A percentile compares a stretch with the other conserved stretches of the same genome.
phyloP scores from a whole-genome alignment of 192 early-diverging fungal genomes.

The Coemansia sp. region DNA sequence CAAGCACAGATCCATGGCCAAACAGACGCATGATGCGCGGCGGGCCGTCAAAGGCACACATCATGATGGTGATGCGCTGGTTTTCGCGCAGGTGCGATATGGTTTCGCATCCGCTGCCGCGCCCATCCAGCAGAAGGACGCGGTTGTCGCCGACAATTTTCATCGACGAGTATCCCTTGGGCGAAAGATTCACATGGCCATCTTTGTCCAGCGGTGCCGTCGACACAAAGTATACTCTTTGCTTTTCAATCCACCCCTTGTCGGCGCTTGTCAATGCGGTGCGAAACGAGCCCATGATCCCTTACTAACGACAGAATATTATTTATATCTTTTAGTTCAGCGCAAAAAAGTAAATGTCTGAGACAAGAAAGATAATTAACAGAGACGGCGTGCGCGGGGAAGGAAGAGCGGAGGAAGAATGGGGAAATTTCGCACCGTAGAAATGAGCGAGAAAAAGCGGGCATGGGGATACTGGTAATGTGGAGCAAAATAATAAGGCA shows the following conservation, averaged over 20 bases:
- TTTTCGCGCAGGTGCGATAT: constrained; percentile 66
- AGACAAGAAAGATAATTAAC: too few relatives aligned
- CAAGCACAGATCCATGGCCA: constrained; percentile 56
- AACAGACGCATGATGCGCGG: constrained; percentile 66
- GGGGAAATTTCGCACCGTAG: too few relatives aligned
- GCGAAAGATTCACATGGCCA: constrained; percentile 62
- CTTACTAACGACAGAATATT: background rate
- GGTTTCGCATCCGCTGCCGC: constrained; percentile 59
- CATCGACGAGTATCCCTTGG: constrained; percentile 62
- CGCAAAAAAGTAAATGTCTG: too few relatives aligned
- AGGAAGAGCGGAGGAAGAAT: too few relatives aligned
- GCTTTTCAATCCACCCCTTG: constrained; percentile 57
- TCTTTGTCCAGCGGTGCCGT: constrained; percentile 54
- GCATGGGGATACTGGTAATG: too few relatives aligned
- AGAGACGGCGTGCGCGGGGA: too few relatives aligned
- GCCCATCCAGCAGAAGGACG: constrained; percentile 39
- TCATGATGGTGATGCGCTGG: constrained; percentile 64
- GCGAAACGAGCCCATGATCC: constrained; percentile 55
- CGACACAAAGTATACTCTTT: constrained; percentile 62
- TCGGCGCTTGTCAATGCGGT: constrained; percentile 46
- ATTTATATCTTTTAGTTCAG: too few relatives aligned
- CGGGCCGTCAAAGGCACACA: constrained; percentile 63
- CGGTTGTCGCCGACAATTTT: constrained; percentile 49
- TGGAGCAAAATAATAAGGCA: too few relatives aligned
- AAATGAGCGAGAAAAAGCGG: too few relatives aligned